A percentile compares a stretch with the other conserved stretches of the same genome.
phyloP scores from a whole-genome alignment of 108 stramenopile genomes.

The Fragilariopsis cylindrus region DNA sequence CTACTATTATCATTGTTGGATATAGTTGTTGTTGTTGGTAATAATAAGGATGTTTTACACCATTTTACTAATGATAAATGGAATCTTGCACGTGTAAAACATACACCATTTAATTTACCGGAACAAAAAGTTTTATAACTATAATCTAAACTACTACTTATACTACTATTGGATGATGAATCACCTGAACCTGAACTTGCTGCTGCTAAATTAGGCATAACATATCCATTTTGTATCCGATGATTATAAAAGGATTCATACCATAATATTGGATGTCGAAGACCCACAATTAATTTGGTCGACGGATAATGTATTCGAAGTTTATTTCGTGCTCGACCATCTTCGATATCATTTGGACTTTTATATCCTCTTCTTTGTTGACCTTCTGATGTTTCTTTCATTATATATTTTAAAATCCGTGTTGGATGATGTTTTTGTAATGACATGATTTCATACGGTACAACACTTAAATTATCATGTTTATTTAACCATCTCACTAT shows the following conservation, averaged over 20 bases:
- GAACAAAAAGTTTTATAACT: constrained; percentile 7
- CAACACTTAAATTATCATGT: neutral
- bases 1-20: neutral
- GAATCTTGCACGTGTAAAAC: constrained; percentile 29
- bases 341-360: constrained; percentile 39
- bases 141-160: neutral
- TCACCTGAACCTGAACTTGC: neutral
- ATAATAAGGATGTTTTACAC: constrained; percentile 24
- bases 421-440: constrained; percentile 14
- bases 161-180: neutral
- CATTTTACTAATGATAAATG: constrained; percentile 19
- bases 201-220: constrained; percentile 20
- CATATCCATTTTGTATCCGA: constrained; percentile 30
- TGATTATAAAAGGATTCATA: constrained; percentile 48
- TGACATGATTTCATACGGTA: constrained; percentile 1
- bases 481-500: constrained; percentile 17
- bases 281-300: constrained; percentile 40
- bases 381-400: constrained; percentile 20
- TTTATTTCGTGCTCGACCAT: constrained; percentile 20
- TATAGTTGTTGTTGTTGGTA: neutral
- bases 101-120: neutral
- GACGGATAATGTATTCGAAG: constrained; percentile 38
- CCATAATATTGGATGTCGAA: constrained; percentile 46
- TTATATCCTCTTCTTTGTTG: constrained; percentile 36
- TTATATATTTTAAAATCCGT: constrained; percentile 11